phyloP scores from a whole-genome alignment of 169 alveolate genomes.

The Babesia gibsoni region DNA sequence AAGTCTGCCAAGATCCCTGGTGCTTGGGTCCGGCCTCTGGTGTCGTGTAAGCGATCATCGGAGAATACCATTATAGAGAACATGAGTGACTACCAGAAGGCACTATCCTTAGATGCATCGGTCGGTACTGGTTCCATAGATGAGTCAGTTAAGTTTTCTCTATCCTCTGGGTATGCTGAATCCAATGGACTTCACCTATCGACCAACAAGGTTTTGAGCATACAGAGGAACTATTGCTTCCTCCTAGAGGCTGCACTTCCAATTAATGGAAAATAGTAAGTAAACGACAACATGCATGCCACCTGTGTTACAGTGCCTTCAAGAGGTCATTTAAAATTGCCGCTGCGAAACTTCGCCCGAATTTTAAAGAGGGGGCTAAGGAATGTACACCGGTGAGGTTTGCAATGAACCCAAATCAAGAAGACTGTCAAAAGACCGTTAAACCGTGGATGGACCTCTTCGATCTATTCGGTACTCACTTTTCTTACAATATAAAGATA shows the following conservation, averaged over 20 bases:
- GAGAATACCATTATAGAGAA: constrained; percentile 39
- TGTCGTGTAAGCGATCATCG: constrained; percentile 34
- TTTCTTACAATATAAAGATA: constrained; percentile 43
- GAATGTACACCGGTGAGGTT: constrained; percentile 49
- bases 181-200: constrained; percentile 3
- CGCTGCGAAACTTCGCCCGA: constrained; percentile 27
- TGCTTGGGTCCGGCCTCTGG: constrained; percentile 62
- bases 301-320: constrained; percentile 36
- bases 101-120: constrained; percentile 34
- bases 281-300: background rate
- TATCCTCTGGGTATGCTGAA: constrained; percentile 51
- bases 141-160: constrained; percentile 46
- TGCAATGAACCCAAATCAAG: constrained; percentile 39
- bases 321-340: constrained; percentile 67
- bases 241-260: constrained; percentile 61
- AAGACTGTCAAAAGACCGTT: constrained; percentile 31
- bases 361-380: constrained; percentile 55
- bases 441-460: constrained; percentile 60
- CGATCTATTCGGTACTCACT: constrained; percentile 60
- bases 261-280: constrained; percentile 31
- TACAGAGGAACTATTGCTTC: constrained; percentile 51
- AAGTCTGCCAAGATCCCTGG: constrained; percentile 29
- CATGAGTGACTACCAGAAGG: constrained; percentile 39
- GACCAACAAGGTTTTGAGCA: constrained; percentile 9
- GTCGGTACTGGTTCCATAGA: constrained; percentile 35